Base-by-base conservation (phyloP, 139 green algal genomes). In the Monoraphidium neglectum region DNA sequence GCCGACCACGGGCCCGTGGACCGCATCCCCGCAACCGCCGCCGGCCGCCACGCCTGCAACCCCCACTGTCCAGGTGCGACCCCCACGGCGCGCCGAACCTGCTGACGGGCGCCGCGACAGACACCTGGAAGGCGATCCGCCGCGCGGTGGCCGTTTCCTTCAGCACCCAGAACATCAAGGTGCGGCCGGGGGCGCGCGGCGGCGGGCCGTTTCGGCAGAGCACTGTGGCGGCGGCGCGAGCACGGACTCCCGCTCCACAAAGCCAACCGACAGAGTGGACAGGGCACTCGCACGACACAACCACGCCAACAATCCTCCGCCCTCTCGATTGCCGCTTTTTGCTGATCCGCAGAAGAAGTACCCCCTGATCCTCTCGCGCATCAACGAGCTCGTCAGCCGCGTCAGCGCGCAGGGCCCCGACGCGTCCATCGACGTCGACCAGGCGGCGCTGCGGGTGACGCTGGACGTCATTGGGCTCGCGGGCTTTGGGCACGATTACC, bases 361-460 rank as follows among this genome's bases (percentile, higher is more conserved):
- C 37, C 36, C 36, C 70, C 62, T 77, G 12, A 46, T 77, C 16
- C 53, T 77, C 49, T 6, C 26, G 36, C 62, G 59, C 38, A 28
- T 77, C 30, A 77, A 67, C 38, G 70, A 77, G n/a, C 49, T 77
- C 23, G 21, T 68, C 8, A 49, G 64, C 5, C 35, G 70, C 30
- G 21, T 66, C 8, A 21, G 10, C 24, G 70, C 38, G 51, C 43
- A 65, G 51, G 70, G 70, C 15, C 70, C 70, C n/a, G 53, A 77
- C 10, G 30, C 38, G 8, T 59, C 70, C 26, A 30, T 77, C 51
- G 70, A 77, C 70, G 38, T 77, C 46, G 86, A 90, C 68, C 86
- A 90, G 77, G 78, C 83, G 13, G 86, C 86, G 4, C 74, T 90
- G 59, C 36, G 83, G 6, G 86, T 90, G 15, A 90, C 86, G 3